These are phyloP conservation scores for Exophiala phaeomuriformis DNA, from an alignment of 2,329 filamentous ascomycete species.

Conservation along the genomic window DNA sequence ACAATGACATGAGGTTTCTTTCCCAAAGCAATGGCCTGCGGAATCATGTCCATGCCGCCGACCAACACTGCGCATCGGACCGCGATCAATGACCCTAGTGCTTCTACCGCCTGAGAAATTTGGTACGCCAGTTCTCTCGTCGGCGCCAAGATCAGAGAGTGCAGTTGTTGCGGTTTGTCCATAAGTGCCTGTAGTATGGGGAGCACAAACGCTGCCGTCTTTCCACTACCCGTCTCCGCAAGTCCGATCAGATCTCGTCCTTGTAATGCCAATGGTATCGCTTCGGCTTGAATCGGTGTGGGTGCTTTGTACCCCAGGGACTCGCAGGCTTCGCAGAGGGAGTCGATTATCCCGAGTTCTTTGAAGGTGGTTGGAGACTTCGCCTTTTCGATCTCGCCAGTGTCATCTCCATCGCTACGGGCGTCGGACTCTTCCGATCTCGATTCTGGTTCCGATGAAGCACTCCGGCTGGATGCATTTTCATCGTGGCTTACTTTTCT, in stretches of 20 bases:
- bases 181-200: constrained; percentile 88
- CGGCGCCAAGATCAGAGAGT: constrained; percentile 83
- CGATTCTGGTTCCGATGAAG: not conserved
- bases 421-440: constrained; percentile 1
- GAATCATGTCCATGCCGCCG: constrained; percentile 92
- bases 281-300: constrained; percentile 79
- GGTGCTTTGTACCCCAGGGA: constrained; percentile 74
- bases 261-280: constrained; percentile 73
- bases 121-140: constrained; percentile 91
- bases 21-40: constrained; percentile 82
- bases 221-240: constrained; percentile 91
- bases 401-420: constrained; percentile 14
- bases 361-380: constrained; percentile 42
- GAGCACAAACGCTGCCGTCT: constrained; percentile 89
- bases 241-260: constrained; percentile 85
- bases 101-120: constrained; percentile 81
- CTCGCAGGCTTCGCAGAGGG: constrained; percentile 81
- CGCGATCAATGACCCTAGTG: constrained; percentile 78
- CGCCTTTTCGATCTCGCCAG: not conserved
- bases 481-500: constrained; percentile 32
- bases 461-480: not conserved
- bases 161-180: constrained; percentile 76
- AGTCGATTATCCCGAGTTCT: constrained; percentile 67
- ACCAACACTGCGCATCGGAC: constrained; percentile 80
- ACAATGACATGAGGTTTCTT: constrained; percentile 94